These are phyloP conservation scores for Podospora pseudocomata DNA, from an alignment of 495 filamentous ascomycete genomes.

Conservation along the genomic window DNA sequence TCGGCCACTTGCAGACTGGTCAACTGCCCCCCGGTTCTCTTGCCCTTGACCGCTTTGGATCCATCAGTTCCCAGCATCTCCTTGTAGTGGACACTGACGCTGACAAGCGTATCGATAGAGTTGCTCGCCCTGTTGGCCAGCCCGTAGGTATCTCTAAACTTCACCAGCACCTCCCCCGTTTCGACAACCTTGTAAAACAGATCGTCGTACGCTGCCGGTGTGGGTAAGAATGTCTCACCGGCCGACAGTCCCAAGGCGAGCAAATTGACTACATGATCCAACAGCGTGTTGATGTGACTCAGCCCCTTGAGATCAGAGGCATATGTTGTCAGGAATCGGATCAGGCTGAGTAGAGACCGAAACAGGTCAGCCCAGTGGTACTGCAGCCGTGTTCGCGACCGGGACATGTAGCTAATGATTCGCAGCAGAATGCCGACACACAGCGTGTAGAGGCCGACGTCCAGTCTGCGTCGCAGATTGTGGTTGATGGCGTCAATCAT, in stretches of 20 bases:
- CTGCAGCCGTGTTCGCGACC: constrained; percentile 66
- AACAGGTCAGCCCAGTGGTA: constrained; percentile 98
- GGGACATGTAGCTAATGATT: constrained; percentile 76
- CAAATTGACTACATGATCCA: constrained; percentile 76
- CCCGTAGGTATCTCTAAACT: constrained; percentile 75
- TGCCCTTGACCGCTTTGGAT: constrained; percentile 42
- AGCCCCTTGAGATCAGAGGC: constrained; percentile 65
- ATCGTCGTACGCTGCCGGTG: constrained; percentile 84
- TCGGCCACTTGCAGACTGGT: constrained; percentile 80
- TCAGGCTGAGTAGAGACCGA: constrained; percentile 80
- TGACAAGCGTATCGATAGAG: constrained; percentile 78
- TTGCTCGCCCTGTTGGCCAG: constrained; percentile 52
- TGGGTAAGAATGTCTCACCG: constrained; percentile 91
- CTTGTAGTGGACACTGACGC: constrained; percentile 83
- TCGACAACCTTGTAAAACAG: constrained; percentile 98
- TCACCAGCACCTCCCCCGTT: constrained; percentile 74
- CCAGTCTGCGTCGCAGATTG: constrained; percentile 80
- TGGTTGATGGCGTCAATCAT: constrained; percentile 90
- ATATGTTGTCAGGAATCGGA: constrained; percentile 89
- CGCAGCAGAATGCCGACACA: constrained; percentile 77
- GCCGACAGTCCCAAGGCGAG: constrained; percentile 79
- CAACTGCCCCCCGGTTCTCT: constrained; percentile 51
- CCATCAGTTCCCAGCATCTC: constrained; percentile 57
- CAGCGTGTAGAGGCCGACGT: constrained; percentile 78
- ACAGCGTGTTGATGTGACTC: constrained; percentile 54